Evolutionary conservation across 345 rosid genomes (phyloP).

Genomic region (Reutealis trisperma): DNA sequence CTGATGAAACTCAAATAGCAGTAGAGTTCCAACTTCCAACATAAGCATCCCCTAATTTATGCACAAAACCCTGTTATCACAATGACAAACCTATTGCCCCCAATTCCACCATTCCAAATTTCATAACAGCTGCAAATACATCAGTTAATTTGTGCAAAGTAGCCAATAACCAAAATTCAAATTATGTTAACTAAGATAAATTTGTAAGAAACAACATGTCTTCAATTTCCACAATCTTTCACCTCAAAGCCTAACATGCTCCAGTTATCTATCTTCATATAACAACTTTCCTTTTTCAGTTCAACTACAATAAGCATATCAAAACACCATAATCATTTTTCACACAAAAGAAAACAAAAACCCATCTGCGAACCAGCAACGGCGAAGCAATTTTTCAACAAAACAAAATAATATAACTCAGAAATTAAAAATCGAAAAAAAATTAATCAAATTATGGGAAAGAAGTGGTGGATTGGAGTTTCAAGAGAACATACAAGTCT

Average conservation of each 20-base stretch:
- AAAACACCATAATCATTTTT: not conserved
- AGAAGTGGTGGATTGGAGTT: not conserved
- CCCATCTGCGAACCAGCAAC: no score
- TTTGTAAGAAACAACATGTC: no score
- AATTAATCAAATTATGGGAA: not conserved
- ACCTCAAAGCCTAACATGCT: not conserved
- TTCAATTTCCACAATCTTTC: not conserved
- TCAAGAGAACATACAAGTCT: conserved; percentile 6
- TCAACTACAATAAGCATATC: not conserved
- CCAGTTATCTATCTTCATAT: not conserved
- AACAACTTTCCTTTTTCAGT: no score
- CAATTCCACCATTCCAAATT: no score
- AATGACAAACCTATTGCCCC: not conserved
- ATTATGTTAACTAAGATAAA: no score
- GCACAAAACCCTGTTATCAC: not conserved
- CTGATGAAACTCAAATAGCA: not conserved
- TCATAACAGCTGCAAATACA: not conserved
- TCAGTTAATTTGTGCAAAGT: not conserved
- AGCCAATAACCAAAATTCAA: not conserved
- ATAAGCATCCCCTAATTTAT: not conserved
- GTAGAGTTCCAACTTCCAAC: not conserved
- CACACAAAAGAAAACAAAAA: not conserved
- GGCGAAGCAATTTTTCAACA: no score
- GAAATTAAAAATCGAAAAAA: not conserved
- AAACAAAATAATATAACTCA: not conserved